phyloP scores from a whole-genome alignment of 306 rosid genomes.

The Carpinus viminea region DNA sequence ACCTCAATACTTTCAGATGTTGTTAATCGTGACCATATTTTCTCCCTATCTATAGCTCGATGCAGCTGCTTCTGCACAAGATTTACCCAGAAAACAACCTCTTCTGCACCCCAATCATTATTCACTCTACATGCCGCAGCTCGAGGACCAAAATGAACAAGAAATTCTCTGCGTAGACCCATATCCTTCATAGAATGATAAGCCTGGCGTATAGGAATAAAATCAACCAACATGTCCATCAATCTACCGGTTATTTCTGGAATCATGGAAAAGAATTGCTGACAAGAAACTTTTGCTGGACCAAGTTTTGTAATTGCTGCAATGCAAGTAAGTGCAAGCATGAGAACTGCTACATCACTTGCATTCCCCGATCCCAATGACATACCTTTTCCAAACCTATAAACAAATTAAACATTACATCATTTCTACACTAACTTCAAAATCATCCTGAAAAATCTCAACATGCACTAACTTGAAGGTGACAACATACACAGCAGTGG shows the following conservation, averaged over 20 bases:
- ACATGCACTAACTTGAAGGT: constrained; percentile 21
- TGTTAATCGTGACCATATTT: constrained; percentile 93
- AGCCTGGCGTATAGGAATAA: constrained; percentile 71
- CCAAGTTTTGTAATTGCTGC: constrained; percentile 87
- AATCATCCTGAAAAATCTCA: constrained; percentile 24
- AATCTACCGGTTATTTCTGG: constrained; percentile 82
- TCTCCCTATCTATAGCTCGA: constrained; percentile 88
- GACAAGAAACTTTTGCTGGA: constrained; percentile 77
- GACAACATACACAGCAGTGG: constrained; percentile 65
- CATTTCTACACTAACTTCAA: constrained; percentile 29
- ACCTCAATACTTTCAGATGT: constrained; percentile 99
- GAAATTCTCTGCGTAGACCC: constrained; percentile 82
- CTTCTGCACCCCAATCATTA: constrained; percentile 77
- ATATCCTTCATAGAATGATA: constrained; percentile 72
- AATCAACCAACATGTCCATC: constrained; percentile 87
- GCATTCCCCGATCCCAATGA: constrained; percentile 44
- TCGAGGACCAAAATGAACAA: constrained; percentile 91
- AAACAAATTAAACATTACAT: constrained; percentile 32
- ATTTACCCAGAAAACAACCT: constrained; percentile 90
- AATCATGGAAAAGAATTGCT: constrained; percentile 79
- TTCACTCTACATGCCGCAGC: constrained; percentile 81
- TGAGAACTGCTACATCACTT: constrained; percentile 66
- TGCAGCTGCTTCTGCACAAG: constrained; percentile 84
- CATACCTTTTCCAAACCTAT: constrained; percentile 63
- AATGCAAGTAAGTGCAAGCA: constrained; percentile 83